Base-by-base conservation (phyloP, 1,284 basidiomycete species). In the Malassezia obtusa region DNA sequence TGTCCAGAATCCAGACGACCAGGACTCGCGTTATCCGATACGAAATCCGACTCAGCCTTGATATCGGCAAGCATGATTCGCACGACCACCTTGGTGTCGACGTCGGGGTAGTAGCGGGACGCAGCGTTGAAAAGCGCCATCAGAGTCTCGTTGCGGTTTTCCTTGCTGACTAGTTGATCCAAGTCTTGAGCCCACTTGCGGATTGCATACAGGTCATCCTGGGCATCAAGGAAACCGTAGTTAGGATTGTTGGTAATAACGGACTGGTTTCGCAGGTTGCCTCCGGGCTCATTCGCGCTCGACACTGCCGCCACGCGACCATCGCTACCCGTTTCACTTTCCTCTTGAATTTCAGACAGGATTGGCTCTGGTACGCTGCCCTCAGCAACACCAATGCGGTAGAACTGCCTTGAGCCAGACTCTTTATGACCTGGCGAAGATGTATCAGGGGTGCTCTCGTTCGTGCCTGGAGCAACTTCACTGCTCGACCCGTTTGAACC, bases 31-130 rank as follows among this genome's bases (percentile, higher is more conserved):
- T 56, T 49, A 21, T 19, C 12, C 3, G 60, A 26, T 19, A 62
- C 39, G 35, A 73, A 73, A 33, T 70, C 68, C 15, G 63, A 66
- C 41, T 73, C 70, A 25, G 68, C 64, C 43, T 65, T 63, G 52
- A 73, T 73, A 32, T 73, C 70, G 2, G 68, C 62, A 37, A 73
- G 57, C 49, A 71, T 62, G 21, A 65, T 57, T 7, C 68, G 57
- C 2, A 51, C 45, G 5, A 67, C 65, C 43, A 55, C 60, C 17
- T 54, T 51, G 0, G 65, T 71, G 19, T 62, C 57, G 2, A 73
- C 50, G 15, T 73, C 70, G 14, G 70, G 70, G 39, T 56, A 73
- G 60, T 73, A 73, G 24, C 70, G 65, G 2, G 61, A 57, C 4
- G 68, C 49, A 21, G 65, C 70, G 6, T 64, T 64, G 33, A 71